phyloP scores from a whole-genome alignment of 2,329 filamentous ascomycete genomes.

The Aspergillus vadensis region DNA sequence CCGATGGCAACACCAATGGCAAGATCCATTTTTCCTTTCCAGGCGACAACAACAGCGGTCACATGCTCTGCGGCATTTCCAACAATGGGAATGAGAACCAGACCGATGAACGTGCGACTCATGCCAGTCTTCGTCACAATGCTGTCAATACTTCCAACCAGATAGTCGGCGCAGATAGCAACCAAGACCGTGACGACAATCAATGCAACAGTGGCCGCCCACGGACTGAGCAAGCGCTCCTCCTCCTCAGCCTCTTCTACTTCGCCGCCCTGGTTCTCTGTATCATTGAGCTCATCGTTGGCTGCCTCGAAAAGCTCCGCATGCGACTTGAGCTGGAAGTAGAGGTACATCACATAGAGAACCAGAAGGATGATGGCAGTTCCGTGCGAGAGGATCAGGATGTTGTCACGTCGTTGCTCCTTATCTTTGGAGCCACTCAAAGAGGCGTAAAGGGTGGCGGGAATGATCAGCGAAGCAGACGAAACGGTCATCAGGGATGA shows the following conservation, averaged over 20 bases:
- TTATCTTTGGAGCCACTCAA: slow-evolving; percentile 48
- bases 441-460: slow-evolving; percentile 71
- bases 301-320: slow-evolving; percentile 66
- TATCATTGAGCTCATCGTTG: slow-evolving; percentile 42
- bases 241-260: slow-evolving; percentile 49
- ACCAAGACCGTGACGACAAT: slow-evolving; percentile 70
- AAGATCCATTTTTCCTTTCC: slow-evolving; percentile 68
- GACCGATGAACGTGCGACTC: slow-evolving; percentile 78
- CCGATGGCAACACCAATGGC: slow-evolving; percentile 81
- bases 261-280: slow-evolving; percentile 29
- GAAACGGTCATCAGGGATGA: slow-evolving; percentile 73
- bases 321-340: slow-evolving; percentile 77
- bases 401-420: slow-evolving; percentile 52
- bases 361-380: slow-evolving; percentile 74
- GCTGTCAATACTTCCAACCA: slow-evolving; percentile 74
- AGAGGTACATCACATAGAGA: slow-evolving; percentile 75
- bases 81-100: slow-evolving; percentile 81
- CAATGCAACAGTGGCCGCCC: slow-evolving; percentile 67
- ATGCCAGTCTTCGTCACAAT: slow-evolving; percentile 70
- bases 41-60: slow-evolving; percentile 75
- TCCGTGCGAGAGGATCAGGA: slow-evolving; percentile 72
- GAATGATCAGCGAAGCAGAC: slow-evolving; percentile 76
- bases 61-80: slow-evolving; percentile 82
- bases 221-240: slow-evolving; percentile 60
- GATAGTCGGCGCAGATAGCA: slow-evolving; percentile 72